Evolutionary conservation across 1,284 basidiomycete genomes (phyloP).

Genomic region (Apiotrichum sp.): DNA sequence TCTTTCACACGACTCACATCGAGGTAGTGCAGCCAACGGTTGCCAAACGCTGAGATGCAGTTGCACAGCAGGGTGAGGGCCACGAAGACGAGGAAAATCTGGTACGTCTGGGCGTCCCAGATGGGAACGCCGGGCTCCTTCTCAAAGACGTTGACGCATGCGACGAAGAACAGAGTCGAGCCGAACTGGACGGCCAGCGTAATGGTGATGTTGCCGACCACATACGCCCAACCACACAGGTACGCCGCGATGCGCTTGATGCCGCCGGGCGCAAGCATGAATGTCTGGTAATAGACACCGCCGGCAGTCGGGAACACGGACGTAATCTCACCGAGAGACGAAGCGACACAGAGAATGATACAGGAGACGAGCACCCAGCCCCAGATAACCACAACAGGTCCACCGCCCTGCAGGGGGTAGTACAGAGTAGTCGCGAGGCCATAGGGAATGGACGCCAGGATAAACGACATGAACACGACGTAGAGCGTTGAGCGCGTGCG

Average conservation of each 20-base stretch:
- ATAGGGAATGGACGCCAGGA: constrained; percentile 33
- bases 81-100: constrained; percentile 16
- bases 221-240: constrained; percentile 49
- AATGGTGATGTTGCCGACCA: constrained; percentile 48
- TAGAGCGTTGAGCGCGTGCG: constrained; percentile 14
- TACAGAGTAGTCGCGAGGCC: constrained; percentile 34
- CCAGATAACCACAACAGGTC: constrained; percentile 34
- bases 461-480: constrained; percentile 30
- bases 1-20: constrained; percentile 16
- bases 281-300: constrained; percentile 49
- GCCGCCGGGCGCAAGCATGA: constrained; percentile 39
- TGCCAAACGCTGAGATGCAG: constrained; percentile 28
- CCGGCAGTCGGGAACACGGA: constrained; percentile 46
- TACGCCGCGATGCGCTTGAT: constrained; percentile 43
- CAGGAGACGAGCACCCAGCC: constrained; percentile 47
- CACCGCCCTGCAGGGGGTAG: constrained; percentile 34
- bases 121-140: constrained; percentile 10
- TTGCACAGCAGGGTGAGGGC: constrained; percentile 16
- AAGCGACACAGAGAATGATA: constrained; percentile 47
- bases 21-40: constrained; percentile 33
- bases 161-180: constrained; percentile 30
- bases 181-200: constrained; percentile 48
- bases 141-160: constrained; percentile 22
- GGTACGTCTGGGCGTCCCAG: constrained; percentile 18
- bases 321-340: constrained; percentile 48